Evolutionary conservation across 2,329 filamentous ascomycete species (phyloP).

Genomic region (Endothia cerciana): DNA sequence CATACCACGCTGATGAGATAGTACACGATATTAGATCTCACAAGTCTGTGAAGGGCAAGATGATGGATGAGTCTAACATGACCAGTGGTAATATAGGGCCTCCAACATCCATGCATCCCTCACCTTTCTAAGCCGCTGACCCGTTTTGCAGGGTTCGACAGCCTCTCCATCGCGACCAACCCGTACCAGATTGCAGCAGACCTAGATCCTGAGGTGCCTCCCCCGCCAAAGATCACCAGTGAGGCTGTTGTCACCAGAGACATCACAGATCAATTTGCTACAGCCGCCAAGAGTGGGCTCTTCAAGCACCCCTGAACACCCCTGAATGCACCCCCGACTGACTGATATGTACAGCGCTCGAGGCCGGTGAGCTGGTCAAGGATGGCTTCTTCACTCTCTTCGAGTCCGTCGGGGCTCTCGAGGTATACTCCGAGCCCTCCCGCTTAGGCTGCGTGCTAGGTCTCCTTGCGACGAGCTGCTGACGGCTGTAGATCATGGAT

Average conservation of each 20-base stretch:
- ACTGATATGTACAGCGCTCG: slow-evolving; percentile 62
- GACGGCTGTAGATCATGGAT: slow-evolving; percentile 81
- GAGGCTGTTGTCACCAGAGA: slow-evolving; percentile 60
- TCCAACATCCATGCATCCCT: slow-evolving; percentile 20
- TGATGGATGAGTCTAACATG: slow-evolving; percentile 24
- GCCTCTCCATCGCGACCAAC: slow-evolving; percentile 42
- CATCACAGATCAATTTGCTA: slow-evolving; percentile 60
- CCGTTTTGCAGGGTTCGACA: slow-evolving; percentile 43
- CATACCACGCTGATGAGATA: slow-evolving; percentile 19
- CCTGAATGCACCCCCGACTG: neutral
- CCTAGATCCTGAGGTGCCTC: slow-evolving; percentile 33
- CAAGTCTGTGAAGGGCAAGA: slow-evolving; percentile 12
- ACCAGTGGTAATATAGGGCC: slow-evolving; percentile 24
- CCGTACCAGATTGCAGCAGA: slow-evolving; percentile 34
- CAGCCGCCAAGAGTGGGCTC: slow-evolving; percentile 56
- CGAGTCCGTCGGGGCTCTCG: slow-evolving; percentile 86
- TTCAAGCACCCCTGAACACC: neutral
- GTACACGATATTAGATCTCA: neutral
- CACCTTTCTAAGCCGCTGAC: slow-evolving; percentile 9
- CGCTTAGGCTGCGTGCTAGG: neutral
- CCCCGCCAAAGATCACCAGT: slow-evolving; percentile 46
- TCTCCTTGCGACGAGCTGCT: neutral
- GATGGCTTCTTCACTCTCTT: slow-evolving; percentile 94
- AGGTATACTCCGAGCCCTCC: slow-evolving; percentile 51
- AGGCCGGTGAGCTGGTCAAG: slow-evolving; percentile 84